Conservation (phyloP, 139 green algal genomes). For the Ulvella scutata region DNA sequence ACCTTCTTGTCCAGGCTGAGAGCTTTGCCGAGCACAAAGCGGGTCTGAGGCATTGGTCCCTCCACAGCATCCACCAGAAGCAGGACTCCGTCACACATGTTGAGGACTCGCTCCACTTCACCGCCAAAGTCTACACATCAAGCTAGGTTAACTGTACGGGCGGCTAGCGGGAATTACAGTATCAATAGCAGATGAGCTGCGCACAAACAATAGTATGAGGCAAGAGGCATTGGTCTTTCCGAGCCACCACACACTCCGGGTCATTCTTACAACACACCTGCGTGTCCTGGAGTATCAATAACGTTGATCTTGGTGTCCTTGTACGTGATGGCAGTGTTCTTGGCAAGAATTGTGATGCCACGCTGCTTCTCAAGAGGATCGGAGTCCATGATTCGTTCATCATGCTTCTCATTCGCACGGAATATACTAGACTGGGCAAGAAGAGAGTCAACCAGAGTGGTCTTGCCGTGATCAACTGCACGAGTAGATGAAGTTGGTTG, state of each 20-base stretch:
- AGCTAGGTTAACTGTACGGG: too few species aligned
- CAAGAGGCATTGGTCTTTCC: too few species aligned
- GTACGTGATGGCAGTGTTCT: slow-evolving; percentile 95
- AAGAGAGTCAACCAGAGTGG: slow-evolving; percentile 82
- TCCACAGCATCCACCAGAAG: slow-evolving; percentile 96
- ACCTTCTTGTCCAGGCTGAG: slow-evolving; percentile 84
- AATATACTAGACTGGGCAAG: slow-evolving; percentile 64
- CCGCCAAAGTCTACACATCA: slow-evolving; percentile 99
- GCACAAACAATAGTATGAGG: too few species aligned
- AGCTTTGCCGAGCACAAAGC: slow-evolving; percentile 97
- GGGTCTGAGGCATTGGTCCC: slow-evolving; percentile 94
- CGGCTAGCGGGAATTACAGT: too few species aligned
- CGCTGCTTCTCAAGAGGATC: slow-evolving; percentile 94
- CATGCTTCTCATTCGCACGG: slow-evolving; percentile 49
- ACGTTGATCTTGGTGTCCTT: slow-evolving; percentile 82
- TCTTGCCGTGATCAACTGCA: slow-evolving; percentile 80
- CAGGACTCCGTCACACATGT: slow-evolving; percentile 98
- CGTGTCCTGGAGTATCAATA: slow-evolving; percentile 98
- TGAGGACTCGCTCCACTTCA: slow-evolving; percentile 97
- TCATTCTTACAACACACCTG: too few species aligned
- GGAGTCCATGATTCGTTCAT: slow-evolving; percentile 90
- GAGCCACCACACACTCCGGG: too few species aligned
- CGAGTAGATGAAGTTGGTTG: slow-evolving; percentile 38
- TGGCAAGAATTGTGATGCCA: slow-evolving; percentile 98
- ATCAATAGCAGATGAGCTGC: too few species aligned